phyloP scores from a whole-genome alignment of 805 yeast species.

The Wickerhamomyces hampshirensis region DNA sequence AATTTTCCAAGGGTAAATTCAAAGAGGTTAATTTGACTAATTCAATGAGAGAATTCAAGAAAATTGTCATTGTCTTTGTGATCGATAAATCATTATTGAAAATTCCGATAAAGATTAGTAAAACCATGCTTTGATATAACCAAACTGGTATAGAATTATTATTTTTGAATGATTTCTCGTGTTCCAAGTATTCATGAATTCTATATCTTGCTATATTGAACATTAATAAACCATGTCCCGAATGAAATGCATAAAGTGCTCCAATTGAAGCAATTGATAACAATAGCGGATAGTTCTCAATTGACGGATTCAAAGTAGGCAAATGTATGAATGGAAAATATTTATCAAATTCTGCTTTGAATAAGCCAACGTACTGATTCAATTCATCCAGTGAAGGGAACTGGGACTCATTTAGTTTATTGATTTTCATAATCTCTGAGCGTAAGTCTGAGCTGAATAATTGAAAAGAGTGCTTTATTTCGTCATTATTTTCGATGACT shows the following conservation, averaged over 20 bases:
- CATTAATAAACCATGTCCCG: constrained; percentile 65
- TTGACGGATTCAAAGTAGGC: constrained; percentile 49
- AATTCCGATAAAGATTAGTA: constrained; percentile 78
- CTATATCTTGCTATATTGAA: constrained; percentile 64
- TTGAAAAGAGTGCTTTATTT: constrained; percentile 20
- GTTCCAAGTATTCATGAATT: constrained; percentile 62
- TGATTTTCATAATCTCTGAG: constrained; percentile 44
- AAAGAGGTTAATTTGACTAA: constrained; percentile 70
- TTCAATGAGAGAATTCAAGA: constrained; percentile 74
- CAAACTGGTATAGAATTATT: constrained; percentile 70
- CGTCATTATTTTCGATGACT: constrained; percentile 21
- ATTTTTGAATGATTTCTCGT: constrained; percentile 26
- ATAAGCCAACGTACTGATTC: constrained; percentile 70
- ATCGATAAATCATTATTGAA: constrained; percentile 65
- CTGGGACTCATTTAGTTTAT: constrained; percentile 50
- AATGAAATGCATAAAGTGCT: constrained; percentile 78
- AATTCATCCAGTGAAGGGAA: constrained; percentile 75
- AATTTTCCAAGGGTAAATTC: constrained; percentile 52
- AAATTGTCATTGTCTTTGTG: constrained; percentile 73
- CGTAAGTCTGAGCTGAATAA: constrained; percentile 50
- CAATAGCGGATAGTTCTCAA: constrained; percentile 58
- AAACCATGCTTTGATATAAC: constrained; percentile 79
- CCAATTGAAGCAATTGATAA: constrained; percentile 86
- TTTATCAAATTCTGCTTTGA: constrained; percentile 70
- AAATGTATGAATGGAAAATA: constrained; percentile 84